Conservation (phyloP, 1,284 basidiomycete species). For the Cryptococcus sp. region DNA sequence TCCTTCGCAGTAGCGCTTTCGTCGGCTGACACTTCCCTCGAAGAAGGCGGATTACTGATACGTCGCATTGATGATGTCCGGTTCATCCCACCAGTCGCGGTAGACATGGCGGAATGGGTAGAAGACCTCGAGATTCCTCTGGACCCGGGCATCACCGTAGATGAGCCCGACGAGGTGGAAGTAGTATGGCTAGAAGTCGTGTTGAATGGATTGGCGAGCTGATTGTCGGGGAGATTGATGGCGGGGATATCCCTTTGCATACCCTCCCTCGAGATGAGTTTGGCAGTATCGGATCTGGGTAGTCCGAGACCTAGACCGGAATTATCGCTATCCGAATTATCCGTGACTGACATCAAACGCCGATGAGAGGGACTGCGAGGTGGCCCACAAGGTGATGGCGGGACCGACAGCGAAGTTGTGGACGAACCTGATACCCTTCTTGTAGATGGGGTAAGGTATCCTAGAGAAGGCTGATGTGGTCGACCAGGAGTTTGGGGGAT, state of each 20-base stretch:
- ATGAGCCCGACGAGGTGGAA: conserved; percentile 23
- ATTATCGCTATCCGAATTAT: conserved; percentile 1
- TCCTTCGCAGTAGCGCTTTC: too few species aligned
- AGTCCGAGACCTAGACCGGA: conserved; percentile 11
- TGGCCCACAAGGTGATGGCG: conserved; percentile 22
- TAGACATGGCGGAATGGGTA: conserved; percentile 13
- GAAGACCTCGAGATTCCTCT: conserved; percentile 12
- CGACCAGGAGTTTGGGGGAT: conserved; percentile 42
- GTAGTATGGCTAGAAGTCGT: conserved; percentile 2
- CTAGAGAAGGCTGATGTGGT: conserved; percentile 32
- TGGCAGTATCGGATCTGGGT: background rate
- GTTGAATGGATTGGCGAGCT: background rate
- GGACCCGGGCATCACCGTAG: conserved; percentile 20
- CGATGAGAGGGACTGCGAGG: conserved; percentile 7
- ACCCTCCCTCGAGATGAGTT: background rate
- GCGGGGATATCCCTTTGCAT: conserved; percentile 13
- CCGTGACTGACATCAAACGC: conserved; percentile 12
- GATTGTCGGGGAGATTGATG: conserved; percentile 7
- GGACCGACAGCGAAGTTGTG: conserved; percentile 21
- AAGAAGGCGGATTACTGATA: conserved; percentile 19
- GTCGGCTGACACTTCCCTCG: too few species aligned
- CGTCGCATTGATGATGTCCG: conserved; percentile 6
- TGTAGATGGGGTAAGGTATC: conserved; percentile 38
- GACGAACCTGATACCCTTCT: conserved; percentile 19
- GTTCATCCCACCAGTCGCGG: conserved; percentile 3